Evolutionary conservation across 768 basidiomycete species (phyloP), one percentile per base, ranked within the genome.

Genomic region (Lepiota brunneoincarnata): DNA sequence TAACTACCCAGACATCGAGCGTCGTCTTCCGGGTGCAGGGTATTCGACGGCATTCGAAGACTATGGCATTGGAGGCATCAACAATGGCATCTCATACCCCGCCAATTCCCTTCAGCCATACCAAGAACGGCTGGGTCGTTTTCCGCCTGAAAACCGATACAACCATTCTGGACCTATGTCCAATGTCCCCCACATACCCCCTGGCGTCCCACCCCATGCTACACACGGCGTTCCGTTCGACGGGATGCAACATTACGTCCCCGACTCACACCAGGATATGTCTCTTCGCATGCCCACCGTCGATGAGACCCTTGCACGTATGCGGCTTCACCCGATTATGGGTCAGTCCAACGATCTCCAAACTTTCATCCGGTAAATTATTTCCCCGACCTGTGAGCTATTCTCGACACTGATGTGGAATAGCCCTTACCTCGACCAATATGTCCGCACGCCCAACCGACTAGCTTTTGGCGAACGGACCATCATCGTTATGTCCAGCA

Each of bases 401-500:
- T 14, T 26, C 34, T 39, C 12, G 15, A 38, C 36, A 12, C 44
- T 40, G 24, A 48, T 9, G 4, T 40, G 34, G 11, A 28, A 31
- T 58, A 90, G 88, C 21, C 91, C 91, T 10, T 91, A 84, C 69
- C 74, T 93, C 59, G 89, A 92, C 57, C 87, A 90, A 61, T 98
- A 93, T 66, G 82, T 94, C 47, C 81, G 86, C 31, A 83, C 93
- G 18, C 77, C 83, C 36, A 96, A 96, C 67, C 82, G 94, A 26
- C 80, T 97, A 42, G 89, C 89, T 1, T 89, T 89, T 62, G 96
- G 96, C 47, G 96, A 98, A 68, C 84, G 93, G 44, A 93, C 93
- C 3, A 83, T 98, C 56, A 89, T 98, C 57, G 89, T 98, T 62
- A 94, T 97, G 91, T 95, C 93, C n/a, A 93, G 90, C 67, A 93